These are phyloP conservation scores for Verruconis gallopava DNA, from an alignment of 2,329 filamentous ascomycete species.

Conservation along the genomic window DNA sequence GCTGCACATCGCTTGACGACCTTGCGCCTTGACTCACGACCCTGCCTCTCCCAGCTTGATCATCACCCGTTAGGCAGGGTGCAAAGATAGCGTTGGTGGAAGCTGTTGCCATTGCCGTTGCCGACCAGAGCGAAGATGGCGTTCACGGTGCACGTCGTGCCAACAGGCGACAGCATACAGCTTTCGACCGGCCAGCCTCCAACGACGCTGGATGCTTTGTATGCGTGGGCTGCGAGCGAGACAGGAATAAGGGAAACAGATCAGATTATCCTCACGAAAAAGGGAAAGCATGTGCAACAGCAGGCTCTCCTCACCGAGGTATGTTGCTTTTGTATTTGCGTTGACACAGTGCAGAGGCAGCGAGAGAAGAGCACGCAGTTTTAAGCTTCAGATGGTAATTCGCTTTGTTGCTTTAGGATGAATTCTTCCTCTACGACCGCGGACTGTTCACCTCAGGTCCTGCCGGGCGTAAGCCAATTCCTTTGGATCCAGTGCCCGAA, in stretches of 20 bases:
- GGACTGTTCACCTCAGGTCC: constrained; percentile 34
- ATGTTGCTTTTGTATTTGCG: constrained; percentile 16
- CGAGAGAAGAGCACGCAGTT: too few relatives aligned
- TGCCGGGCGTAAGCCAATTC: constrained; percentile 33
- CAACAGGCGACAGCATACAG: constrained; percentile 76
- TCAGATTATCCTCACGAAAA: constrained; percentile 76
- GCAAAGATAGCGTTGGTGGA: too few relatives aligned
- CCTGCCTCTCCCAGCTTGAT: too few relatives aligned
- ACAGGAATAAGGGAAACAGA: constrained; percentile 61
- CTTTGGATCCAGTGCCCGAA: constrained; percentile 42
- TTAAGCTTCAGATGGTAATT: background rate
- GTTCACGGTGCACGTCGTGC: constrained; percentile 81
- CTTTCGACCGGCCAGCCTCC: constrained; percentile 52
- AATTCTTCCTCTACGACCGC: constrained; percentile 88
- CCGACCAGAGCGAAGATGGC: constrained; percentile 60
- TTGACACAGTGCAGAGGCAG: background rate
- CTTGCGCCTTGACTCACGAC: too few relatives aligned
- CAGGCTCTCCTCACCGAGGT: constrained; percentile 74
- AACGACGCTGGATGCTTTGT: constrained; percentile 75
- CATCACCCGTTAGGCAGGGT: too few relatives aligned
- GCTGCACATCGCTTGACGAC: too few relatives aligned
- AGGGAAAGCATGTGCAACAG: constrained; percentile 72
- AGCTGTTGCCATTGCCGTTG: too few relatives aligned
- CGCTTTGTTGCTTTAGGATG: too few relatives aligned
- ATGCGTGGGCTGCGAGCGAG: constrained; percentile 63